Evolutionary conservation across 2,329 filamentous ascomycete genomes (phyloP).

Genomic region (Paecilomyces niveus): DNA sequence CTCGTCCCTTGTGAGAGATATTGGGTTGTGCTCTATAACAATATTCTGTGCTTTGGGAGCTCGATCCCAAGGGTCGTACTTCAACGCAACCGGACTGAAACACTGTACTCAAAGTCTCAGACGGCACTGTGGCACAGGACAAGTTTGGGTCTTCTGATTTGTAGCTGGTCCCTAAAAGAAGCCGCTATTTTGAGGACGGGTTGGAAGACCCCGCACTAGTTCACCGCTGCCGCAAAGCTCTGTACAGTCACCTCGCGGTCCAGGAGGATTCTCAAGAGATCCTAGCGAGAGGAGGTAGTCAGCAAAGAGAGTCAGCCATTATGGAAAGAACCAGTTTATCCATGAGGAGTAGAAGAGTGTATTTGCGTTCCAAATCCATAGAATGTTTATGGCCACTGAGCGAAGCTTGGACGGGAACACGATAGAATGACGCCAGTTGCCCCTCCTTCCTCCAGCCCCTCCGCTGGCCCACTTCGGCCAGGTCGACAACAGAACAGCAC

Average conservation of each 20-base stretch:
- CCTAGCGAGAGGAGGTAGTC: neutral
- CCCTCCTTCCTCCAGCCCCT: slow-evolving; percentile 11
- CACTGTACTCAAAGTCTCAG: neutral
- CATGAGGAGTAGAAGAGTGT: no score
- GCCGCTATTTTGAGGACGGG: neutral
- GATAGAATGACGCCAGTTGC: slow-evolving; percentile 7
- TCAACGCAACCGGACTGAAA: neutral
- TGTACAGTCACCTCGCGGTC: neutral
- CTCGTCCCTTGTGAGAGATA: neutral
- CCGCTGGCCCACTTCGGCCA: slow-evolving; percentile 1
- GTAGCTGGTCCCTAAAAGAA: neutral
- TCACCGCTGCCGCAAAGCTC: neutral
- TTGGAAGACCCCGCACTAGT: neutral
- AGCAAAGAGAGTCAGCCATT: neutral
- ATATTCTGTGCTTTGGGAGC: neutral
- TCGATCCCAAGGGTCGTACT: neutral
- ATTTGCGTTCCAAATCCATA: neutral
- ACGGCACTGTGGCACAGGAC: neutral
- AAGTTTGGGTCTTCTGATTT: neutral
- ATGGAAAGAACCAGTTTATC: no score
- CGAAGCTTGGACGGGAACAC: neutral
- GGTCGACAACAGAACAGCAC: neutral
- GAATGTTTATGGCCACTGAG: neutral
- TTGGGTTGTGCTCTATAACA: neutral
- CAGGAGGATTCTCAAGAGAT: neutral